Percentiles rank a stretch among this genome's conserved stretches.
phyloP scores from a whole-genome alignment of 2,329 filamentous ascomycete genomes.

The Xylaria sp. region DNA sequence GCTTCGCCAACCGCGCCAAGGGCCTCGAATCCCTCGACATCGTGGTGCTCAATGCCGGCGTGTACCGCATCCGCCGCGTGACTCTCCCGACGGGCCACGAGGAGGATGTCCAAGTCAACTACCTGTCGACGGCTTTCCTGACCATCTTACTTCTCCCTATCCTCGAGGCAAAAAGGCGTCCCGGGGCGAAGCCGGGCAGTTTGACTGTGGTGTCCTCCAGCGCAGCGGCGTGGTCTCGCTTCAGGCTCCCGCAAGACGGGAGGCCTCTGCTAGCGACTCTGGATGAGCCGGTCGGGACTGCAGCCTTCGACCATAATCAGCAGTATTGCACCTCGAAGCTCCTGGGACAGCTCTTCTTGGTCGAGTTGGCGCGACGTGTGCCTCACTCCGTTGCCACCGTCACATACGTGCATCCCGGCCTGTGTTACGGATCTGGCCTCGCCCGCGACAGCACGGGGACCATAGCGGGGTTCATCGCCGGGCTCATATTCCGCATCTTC shows the following conservation, averaged over 20 bases:
- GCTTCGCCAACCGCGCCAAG: slow-evolving; percentile 44
- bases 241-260: slow-evolving; percentile 8
- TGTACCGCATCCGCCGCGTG: slow-evolving; percentile 30
- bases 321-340: slow-evolving; percentile 37
- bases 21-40: slow-evolving; percentile 47
- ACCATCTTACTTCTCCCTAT: slow-evolving; percentile 53
- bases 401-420: slow-evolving; percentile 24
- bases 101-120: slow-evolving; percentile 56
- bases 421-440: slow-evolving; percentile 23
- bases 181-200: slow-evolving; percentile 6
- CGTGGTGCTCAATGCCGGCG: slow-evolving; percentile 46
- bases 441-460: slow-evolving; percentile 22
- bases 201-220: slow-evolving; percentile 40
- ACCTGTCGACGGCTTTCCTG: slow-evolving; percentile 57
- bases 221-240: slow-evolving; percentile 14
- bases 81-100: slow-evolving; percentile 42
- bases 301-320: slow-evolving; percentile 19
- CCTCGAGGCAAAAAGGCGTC: slow-evolving; percentile 44
- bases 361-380: slow-evolving; percentile 38
- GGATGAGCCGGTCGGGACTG: not conserved
- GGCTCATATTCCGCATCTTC: slow-evolving; percentile 19
- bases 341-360: slow-evolving; percentile 40
- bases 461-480: slow-evolving; percentile 8
- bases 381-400: slow-evolving; percentile 27
- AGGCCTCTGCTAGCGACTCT: slow-evolving; percentile 7